Conservation (phyloP, 202 grass and related monocot species). For the Dendrocalamus latiflorus region DNA sequence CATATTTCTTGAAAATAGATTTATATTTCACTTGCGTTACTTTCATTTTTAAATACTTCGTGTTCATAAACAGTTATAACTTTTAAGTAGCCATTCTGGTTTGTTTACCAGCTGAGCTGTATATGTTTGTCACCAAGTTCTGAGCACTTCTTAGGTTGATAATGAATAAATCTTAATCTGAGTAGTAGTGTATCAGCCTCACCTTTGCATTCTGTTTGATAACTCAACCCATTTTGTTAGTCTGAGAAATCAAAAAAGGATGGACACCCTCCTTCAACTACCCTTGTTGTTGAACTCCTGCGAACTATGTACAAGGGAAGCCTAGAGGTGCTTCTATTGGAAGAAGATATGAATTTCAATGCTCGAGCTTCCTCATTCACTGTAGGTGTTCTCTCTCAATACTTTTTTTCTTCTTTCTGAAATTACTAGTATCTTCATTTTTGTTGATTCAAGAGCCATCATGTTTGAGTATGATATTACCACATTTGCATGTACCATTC, state of each 20-base stretch:
- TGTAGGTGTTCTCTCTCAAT: constrained; percentile 24
- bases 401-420: not conserved
- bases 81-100: not conserved
- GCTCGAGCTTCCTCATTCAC: constrained; percentile 63
- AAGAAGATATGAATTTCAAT: constrained; percentile 96
- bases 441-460: not conserved
- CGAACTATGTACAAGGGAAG: constrained; percentile 53
- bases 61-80: not conserved
- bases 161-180: too few relatives aligned
- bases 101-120: not conserved
- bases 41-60: not conserved
- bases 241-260: constrained; percentile 75
- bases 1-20: not conserved
- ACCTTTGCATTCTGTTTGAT: constrained; percentile 5
- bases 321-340: constrained; percentile 61
- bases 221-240: constrained; percentile 32
- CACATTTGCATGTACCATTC: not conserved
- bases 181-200: too few relatives aligned
- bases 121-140: not conserved
- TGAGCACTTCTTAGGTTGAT: not conserved
- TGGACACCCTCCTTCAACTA: constrained; percentile 58
- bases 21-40: not conserved
- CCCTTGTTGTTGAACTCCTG: constrained; percentile 58
- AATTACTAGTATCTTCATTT: not conserved
- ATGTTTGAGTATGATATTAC: not conserved